Evolutionary conservation across 306 rosid species (phyloP), one percentile per base, ranked within the genome.

Genomic region (Quercus parvula): DNA sequence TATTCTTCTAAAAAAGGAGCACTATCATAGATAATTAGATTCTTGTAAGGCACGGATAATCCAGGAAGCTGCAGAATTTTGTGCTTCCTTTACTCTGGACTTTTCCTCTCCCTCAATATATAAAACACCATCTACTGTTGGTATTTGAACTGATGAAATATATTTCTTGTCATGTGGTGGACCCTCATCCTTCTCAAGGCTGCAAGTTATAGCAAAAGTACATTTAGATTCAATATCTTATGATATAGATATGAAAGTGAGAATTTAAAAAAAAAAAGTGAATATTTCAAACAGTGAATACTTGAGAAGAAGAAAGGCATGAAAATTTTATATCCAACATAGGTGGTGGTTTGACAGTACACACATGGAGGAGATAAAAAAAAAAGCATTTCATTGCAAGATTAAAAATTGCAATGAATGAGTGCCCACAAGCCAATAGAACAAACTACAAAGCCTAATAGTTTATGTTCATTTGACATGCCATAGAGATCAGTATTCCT

Each of bases 41-140:
- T 89, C 84, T 59, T 82, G 84, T 54, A 90, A 80, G 78, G 89
- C 85, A 3, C 75, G 69, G 55, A 94, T 84, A 92, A 92, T 83
- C 70, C 67, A 81, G 25, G 93, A 90, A 64, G 96, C 96, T 15
- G 97, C 97, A 62, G 97, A 92, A 77, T 86, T 87, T 17, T 92
- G 81, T 2, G 97, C 90, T 15, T 89, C 89, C 49, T 66, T 91
- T 55, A 79, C 66, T 73, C 88, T 88, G 2, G 83, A 72, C 70
- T 56, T 84, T 68, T 75, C 88, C 24, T 86, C 88, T 75, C 90
- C 92, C 20, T 8, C 11, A 17, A 84, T 79, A 68, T 2, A 79
- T 2, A 90, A 76, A 4, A 56, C 35, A 46, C 80, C 89, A 4
- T 56, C 22, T 10, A 15, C 11, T 15, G 88, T 84, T 24, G 68